Evolutionary conservation across 805 yeast genomes (phyloP).

Genomic region (Yarrowia sp.): DNA sequence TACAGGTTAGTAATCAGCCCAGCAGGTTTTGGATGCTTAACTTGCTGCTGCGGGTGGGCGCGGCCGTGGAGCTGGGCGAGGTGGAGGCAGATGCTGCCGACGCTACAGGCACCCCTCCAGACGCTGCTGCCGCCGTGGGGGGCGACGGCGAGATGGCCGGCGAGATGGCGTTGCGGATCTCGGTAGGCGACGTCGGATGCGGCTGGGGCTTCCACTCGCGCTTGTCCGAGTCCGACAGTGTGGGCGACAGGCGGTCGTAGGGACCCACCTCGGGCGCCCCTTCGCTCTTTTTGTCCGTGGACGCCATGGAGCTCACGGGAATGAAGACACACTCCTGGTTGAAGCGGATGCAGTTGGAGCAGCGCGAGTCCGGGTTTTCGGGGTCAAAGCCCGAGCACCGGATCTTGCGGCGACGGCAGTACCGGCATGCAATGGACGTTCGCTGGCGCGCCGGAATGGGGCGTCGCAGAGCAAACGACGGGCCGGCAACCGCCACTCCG

Average conservation of each 20-base stretch:
- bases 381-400: conserved; percentile 39
- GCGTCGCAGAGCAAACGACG: conserved; percentile 10
- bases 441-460: conserved; percentile 33
- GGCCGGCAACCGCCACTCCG: not conserved
- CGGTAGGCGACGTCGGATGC: conserved; percentile 22
- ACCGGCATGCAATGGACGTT: conserved; percentile 38
- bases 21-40: conserved; percentile 22
- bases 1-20: conserved; percentile 23
- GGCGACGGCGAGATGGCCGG: not conserved
- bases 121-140: not conserved
- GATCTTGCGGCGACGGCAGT: conserved; percentile 39
- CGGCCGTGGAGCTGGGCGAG: not conserved
- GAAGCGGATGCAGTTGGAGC: conserved; percentile 37
- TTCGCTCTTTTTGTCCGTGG: conserved; percentile 13
- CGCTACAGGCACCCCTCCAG: not conserved
- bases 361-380: conserved; percentile 33
- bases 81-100: not conserved
- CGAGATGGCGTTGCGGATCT: conserved; percentile 6
- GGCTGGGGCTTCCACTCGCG: conserved; percentile 18
- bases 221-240: conserved; percentile 15
- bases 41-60: conserved; percentile 24
- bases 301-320: conserved; percentile 34
- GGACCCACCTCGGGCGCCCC: not conserved
- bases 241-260: conserved; percentile 6
- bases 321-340: conserved; percentile 39